Evolutionary conservation across 768 basidiomycete species (phyloP).

Genomic region (Amanita inopinata): DNA sequence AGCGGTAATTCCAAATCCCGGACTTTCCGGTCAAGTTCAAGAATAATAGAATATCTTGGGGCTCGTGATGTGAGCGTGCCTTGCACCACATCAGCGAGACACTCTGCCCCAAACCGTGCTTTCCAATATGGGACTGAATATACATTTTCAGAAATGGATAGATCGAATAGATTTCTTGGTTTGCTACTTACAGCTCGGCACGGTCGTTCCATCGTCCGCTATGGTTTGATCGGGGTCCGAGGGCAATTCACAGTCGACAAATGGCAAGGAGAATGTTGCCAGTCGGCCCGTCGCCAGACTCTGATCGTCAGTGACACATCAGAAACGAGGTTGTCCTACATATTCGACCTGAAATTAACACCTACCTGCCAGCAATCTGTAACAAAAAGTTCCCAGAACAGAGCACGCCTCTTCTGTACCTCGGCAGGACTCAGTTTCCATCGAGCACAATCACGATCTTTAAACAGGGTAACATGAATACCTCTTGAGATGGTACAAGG

Average conservation of each 20-base stretch:
- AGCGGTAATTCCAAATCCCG: slow-evolving; percentile 59
- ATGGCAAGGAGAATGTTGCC: slow-evolving; percentile 59
- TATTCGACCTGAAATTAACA: not conserved
- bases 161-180: not conserved
- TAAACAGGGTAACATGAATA: slow-evolving; percentile 2
- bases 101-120: slow-evolving; percentile 56
- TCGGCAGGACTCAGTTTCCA: slow-evolving; percentile 54
- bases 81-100: slow-evolving; percentile 58
- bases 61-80: slow-evolving; percentile 56
- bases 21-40: slow-evolving; percentile 58
- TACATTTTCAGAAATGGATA: not conserved
- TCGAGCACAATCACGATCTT: slow-evolving; percentile 65
- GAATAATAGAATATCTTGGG: slow-evolving; percentile 50
- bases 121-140: slow-evolving; percentile 60
- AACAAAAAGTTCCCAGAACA: slow-evolving; percentile 71
- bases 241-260: slow-evolving; percentile 62
- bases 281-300: slow-evolving; percentile 62
- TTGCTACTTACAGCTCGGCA: slow-evolving; percentile 46
- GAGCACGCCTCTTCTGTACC: slow-evolving; percentile 58
- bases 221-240: slow-evolving; percentile 50
- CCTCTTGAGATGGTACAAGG: slow-evolving; percentile 3
- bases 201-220: slow-evolving; percentile 44
- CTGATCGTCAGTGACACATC: slow-evolving; percentile 29
- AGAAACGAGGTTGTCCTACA: not conserved
- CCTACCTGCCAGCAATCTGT: slow-evolving; percentile 68